Evolutionary conservation across 176 grass and related monocot species (phyloP).

Genomic region (Canna indica): DNA sequence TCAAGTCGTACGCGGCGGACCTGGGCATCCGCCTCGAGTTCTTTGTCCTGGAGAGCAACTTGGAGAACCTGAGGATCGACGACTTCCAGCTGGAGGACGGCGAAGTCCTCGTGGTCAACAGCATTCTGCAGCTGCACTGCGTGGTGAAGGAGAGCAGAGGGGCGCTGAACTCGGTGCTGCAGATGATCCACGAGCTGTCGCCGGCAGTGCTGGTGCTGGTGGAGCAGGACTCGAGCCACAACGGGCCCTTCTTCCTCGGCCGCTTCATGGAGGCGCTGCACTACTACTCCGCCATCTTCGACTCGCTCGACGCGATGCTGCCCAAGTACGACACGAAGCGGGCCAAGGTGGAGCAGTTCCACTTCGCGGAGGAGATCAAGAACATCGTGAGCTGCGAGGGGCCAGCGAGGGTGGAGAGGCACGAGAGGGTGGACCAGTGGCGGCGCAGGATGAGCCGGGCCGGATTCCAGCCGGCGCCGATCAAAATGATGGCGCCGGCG

Average conservation of each 20-base stretch:
- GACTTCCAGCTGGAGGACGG: conserved; percentile 26
- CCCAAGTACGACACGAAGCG: conserved; percentile 52
- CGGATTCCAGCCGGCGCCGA: conserved; percentile 45
- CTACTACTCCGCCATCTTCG: conserved; percentile 68
- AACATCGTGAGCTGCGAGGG: conserved; percentile 79
- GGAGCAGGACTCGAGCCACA: conserved; percentile 66
- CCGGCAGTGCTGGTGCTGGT: conserved; percentile 51
- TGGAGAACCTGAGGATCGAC: conserved; percentile 38
- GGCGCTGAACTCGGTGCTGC: conserved; percentile 53
- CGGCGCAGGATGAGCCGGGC: conserved; percentile 58
- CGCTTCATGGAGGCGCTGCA: conserved; percentile 76
- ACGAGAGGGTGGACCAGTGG: conserved; percentile 80
- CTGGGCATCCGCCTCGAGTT: conserved; percentile 43
- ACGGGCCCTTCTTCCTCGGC: conserved; percentile 62
- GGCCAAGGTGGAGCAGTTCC: conserved; percentile 56
- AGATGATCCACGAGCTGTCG: conserved; percentile 35
- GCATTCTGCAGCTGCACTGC: conserved; percentile 54
- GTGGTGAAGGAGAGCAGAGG: conserved; percentile 74
- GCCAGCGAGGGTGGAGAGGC: conserved; percentile 59
- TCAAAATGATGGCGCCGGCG: conserved; percentile 43
- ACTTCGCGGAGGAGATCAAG: conserved; percentile 55
- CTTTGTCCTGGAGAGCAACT: conserved; percentile 25
- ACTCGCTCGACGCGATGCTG: conserved; percentile 48
- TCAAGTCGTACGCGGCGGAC: conserved; percentile 22
- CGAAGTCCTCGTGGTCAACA: conserved; percentile 47